Evolutionary conservation across 495 filamentous ascomycete genomes (phyloP).

Genomic region (Rostrohypoxylon terebratum): DNA sequence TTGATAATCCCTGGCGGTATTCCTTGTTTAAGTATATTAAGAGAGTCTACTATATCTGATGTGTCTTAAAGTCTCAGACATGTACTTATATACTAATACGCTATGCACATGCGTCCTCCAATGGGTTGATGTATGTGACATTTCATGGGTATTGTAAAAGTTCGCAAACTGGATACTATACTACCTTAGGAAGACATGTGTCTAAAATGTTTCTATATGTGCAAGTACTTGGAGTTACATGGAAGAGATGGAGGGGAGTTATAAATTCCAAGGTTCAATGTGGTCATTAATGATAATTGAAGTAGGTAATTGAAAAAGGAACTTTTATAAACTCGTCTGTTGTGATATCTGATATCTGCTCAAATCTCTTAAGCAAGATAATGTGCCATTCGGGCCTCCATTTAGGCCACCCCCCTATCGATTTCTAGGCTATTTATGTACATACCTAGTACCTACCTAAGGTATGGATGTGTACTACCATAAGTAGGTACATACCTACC

Average conservation of each 20-base stretch:
- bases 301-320: conserved; percentile 9
- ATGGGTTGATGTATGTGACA: conserved; percentile 12
- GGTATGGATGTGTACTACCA: no score
- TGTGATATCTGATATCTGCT: conserved; percentile 43
- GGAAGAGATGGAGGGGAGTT: neutral
- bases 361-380: conserved; percentile 41
- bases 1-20: conserved; percentile 31
- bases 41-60: conserved; percentile 15
- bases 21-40: conserved; percentile 21
- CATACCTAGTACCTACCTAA: no score
- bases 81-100: neutral
- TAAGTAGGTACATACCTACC: no score
- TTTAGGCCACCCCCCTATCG: conserved; percentile 15
- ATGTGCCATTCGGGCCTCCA: conserved; percentile 36
- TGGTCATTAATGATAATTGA: conserved; percentile 24
- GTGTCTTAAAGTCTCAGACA: conserved; percentile 15
- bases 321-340: conserved; percentile 16
- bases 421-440: conserved; percentile 19
- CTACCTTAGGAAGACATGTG: neutral
- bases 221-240: conserved; percentile 5
- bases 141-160: conserved; percentile 1
- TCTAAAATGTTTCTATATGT: neutral
- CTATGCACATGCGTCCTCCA: neutral
- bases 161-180: conserved; percentile 9
- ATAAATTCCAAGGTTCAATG: no score